Conservation (phyloP, 768 basidiomycete species). For the Amanita exitialis region DNA sequence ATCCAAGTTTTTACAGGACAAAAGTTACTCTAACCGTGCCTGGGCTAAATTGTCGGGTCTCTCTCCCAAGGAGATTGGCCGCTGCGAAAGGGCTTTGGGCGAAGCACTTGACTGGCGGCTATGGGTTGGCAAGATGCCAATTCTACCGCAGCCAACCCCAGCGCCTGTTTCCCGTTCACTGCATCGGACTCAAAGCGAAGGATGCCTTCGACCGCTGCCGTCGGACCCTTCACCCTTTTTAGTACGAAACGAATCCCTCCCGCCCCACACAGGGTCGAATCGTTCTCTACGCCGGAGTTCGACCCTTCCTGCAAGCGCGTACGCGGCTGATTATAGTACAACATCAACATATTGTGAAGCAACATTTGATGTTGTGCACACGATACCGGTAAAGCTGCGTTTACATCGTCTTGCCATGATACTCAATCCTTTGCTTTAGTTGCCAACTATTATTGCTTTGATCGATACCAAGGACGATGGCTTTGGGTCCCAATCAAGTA, state of each 20-base stretch:
- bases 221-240: conserved; percentile 16
- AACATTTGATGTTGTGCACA: neutral
- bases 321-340: neutral
- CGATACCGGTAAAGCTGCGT: neutral
- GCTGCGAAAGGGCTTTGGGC: conserved; percentile 82
- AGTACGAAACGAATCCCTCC: conserved; percentile 5
- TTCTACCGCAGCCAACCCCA: conserved; percentile 10
- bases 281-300: conserved; percentile 27
- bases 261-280: neutral
- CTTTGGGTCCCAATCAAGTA: conserved; percentile 33
- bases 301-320: conserved; percentile 30
- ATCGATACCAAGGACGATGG: conserved; percentile 16
- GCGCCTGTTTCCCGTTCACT: conserved; percentile 5
- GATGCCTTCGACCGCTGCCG: conserved; percentile 15
- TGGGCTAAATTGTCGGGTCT: conserved; percentile 94
- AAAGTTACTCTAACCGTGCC: conserved; percentile 87
- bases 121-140: conserved; percentile 72
- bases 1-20: conserved; percentile 88
- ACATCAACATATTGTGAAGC: neutral
- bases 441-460: neutral
- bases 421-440: neutral
- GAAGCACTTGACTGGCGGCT: conserved; percentile 85
- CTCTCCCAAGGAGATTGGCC: conserved; percentile 74
- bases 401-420: neutral
- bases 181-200: conserved; percentile 1